A percentile compares a stretch with the other conserved stretches of the same genome.
These are phyloP conservation scores for Vitis labrusca DNA, from an alignment of 164 flowering plant genomes.

Conservation along the genomic window DNA sequence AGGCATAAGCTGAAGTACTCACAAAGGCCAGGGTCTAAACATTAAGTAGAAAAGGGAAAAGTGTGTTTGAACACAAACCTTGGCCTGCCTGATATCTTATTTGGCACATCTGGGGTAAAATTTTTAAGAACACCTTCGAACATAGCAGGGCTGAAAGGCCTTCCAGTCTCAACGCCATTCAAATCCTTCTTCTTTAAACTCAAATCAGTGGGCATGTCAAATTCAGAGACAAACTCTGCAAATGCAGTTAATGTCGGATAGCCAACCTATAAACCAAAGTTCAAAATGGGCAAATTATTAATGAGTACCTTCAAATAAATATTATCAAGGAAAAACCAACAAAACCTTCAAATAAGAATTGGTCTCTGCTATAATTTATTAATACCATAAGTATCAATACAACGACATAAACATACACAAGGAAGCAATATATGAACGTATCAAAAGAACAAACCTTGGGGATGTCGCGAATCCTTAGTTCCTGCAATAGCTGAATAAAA, in stretches of 20 bases:
- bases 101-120: slow-evolving; percentile 86
- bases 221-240: slow-evolving; percentile 66
- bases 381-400: neutral
- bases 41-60: neutral
- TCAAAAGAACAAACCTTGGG: slow-evolving; percentile 56
- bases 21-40: neutral
- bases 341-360: no score
- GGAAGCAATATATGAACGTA: neutral
- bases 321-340: neutral
- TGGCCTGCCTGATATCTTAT: slow-evolving; percentile 72
- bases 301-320: neutral
- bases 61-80: slow-evolving; percentile 50
- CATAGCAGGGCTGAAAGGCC: slow-evolving; percentile 82
- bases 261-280: slow-evolving; percentile 45
- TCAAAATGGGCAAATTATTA: slow-evolving; percentile 2
- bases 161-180: slow-evolving; percentile 48
- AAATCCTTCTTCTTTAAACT: slow-evolving; percentile 48
- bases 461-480: slow-evolving; percentile 48
- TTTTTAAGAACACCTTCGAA: slow-evolving; percentile 78
- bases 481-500: slow-evolving; percentile 78
- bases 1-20: neutral
- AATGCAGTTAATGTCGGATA: slow-evolving; percentile 85
- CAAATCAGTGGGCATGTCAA: slow-evolving; percentile 50
- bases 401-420: slow-evolving; percentile 5
- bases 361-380: neutral